Evolutionary conservation across 2,329 filamentous ascomycete genomes (phyloP).

Genomic region (Alternaria triticimaculans): DNA sequence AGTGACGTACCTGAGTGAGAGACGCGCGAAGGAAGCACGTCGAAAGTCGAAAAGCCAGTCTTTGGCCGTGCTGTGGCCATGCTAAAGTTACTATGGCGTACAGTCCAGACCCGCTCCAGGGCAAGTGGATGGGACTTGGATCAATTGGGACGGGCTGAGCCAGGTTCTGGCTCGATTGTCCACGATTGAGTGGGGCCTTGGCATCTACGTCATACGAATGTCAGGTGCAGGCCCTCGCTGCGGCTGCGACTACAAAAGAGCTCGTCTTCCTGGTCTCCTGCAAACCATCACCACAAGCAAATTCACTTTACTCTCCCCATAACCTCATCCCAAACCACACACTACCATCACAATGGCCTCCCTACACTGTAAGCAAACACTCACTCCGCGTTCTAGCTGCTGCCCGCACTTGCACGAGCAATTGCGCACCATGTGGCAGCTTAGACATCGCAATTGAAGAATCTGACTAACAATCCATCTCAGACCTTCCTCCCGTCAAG

Average conservation of each 20-base stretch:
- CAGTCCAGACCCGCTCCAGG: slow-evolving; percentile 25
- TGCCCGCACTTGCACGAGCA: slow-evolving; percentile 11
- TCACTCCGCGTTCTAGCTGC: neutral
- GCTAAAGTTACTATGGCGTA: slow-evolving; percentile 7
- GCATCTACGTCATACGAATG: slow-evolving; percentile 39
- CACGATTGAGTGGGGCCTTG: slow-evolving; percentile 19
- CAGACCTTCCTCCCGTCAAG: slow-evolving; percentile 84
- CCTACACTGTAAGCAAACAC: slow-evolving; percentile 61
- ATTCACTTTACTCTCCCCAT: slow-evolving; percentile 14
- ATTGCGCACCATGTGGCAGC: slow-evolving; percentile 13
- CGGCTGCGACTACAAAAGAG: slow-evolving; percentile 42
- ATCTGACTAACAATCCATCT: slow-evolving; percentile 23
- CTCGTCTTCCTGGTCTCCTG: slow-evolving; percentile 33
- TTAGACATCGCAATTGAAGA: slow-evolving; percentile 7
- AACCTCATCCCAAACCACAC: slow-evolving; percentile 22
- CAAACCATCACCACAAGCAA: slow-evolving; percentile 21
- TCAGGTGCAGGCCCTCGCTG: slow-evolving; percentile 36
- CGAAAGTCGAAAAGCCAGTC: slow-evolving; percentile 6
- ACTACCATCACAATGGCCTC: slow-evolving; percentile 60
- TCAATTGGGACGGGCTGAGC: slow-evolving; percentile 26
- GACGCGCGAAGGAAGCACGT: slow-evolving; percentile 3
- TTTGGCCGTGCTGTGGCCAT: slow-evolving; percentile 12
- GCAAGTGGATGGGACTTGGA: slow-evolving; percentile 16
- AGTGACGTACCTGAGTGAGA: slow-evolving; percentile 27
- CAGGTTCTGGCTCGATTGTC: slow-evolving; percentile 20